phyloP scores from a whole-genome alignment of 2,329 filamentous ascomycete genomes.

The Aspergillus fumigatiaffinis region DNA sequence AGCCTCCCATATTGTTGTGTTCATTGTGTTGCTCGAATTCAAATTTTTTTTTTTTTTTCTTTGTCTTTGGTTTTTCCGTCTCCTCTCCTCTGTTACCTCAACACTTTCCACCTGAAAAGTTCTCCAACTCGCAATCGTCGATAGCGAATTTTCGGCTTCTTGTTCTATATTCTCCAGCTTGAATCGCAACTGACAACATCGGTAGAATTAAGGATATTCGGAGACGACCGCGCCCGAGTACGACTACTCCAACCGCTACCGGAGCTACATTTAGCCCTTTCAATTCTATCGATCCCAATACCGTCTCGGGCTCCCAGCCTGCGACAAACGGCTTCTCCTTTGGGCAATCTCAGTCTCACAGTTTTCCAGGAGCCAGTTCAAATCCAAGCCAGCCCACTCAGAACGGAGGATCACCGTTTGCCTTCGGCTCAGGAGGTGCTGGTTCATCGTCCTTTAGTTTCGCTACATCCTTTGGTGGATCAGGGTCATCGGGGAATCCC shows the following conservation, averaged over 20 bases:
- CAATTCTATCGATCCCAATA: conserved; percentile 27
- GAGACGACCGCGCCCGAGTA: conserved; percentile 21
- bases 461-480: conserved; percentile 19
- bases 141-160: not conserved
- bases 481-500: conserved; percentile 27
- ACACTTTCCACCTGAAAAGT: not conserved
- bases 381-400: conserved; percentile 17
- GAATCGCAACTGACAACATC: not conserved
- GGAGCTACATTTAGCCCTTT: conserved; percentile 26
- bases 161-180: not conserved
- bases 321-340: conserved; percentile 31
- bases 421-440: conserved; percentile 27
- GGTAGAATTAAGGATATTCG: conserved; percentile 23
- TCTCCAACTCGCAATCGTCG: not conserved
- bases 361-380: conserved; percentile 28
- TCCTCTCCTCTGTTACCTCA: not conserved
- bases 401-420: conserved; percentile 25
- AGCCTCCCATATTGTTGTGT: conserved; percentile 1
- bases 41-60: too few species aligned
- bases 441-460: conserved; percentile 32
- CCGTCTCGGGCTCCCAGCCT: conserved; percentile 18
- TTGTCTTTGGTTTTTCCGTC: not conserved
- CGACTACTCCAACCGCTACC: conserved; percentile 14
- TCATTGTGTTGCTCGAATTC: not conserved
- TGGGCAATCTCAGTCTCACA: conserved; percentile 36